Evolutionary conservation across 176 grass and related monocot species (phyloP).

Genomic region (Secale cereale): DNA sequence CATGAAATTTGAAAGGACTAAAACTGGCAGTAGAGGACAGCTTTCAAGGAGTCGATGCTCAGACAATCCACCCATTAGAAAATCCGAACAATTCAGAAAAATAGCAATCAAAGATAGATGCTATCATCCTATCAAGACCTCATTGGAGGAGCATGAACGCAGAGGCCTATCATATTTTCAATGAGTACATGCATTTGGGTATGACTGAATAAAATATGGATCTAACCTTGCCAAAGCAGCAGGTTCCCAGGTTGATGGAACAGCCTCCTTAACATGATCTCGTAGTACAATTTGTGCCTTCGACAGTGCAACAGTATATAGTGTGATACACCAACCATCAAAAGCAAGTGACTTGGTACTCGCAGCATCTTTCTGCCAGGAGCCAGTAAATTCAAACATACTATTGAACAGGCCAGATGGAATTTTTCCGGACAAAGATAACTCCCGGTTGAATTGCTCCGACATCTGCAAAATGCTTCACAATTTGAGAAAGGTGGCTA

Average conservation of each 20-base stretch:
- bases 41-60: neutral
- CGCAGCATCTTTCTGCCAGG: constrained; percentile 96
- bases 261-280: constrained; percentile 79
- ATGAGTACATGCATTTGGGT: neutral
- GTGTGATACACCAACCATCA: constrained; percentile 84
- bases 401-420: constrained; percentile 82
- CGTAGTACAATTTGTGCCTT: constrained; percentile 67
- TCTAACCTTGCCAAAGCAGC: constrained; percentile 80
- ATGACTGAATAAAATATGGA: neutral
- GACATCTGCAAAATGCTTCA: constrained; percentile 78
- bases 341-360: constrained; percentile 83
- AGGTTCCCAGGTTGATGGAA: constrained; percentile 95
- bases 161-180: neutral
- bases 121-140: neutral
- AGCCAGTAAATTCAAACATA: constrained; percentile 80
- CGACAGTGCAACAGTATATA: constrained; percentile 83
- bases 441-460: constrained; percentile 95
- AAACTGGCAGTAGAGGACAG: neutral
- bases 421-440: constrained; percentile 91
- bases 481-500: constrained; percentile 3
- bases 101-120: neutral
- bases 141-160: neutral
- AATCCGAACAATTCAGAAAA: neutral
- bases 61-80: neutral
- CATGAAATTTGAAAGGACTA: constrained; percentile 4